Percentiles rank a stretch among this genome's conserved stretches.
These are phyloP conservation scores for Athelia sp. DNA, from an alignment of 1,284 basidiomycete genomes.

Conservation along the genomic window DNA sequence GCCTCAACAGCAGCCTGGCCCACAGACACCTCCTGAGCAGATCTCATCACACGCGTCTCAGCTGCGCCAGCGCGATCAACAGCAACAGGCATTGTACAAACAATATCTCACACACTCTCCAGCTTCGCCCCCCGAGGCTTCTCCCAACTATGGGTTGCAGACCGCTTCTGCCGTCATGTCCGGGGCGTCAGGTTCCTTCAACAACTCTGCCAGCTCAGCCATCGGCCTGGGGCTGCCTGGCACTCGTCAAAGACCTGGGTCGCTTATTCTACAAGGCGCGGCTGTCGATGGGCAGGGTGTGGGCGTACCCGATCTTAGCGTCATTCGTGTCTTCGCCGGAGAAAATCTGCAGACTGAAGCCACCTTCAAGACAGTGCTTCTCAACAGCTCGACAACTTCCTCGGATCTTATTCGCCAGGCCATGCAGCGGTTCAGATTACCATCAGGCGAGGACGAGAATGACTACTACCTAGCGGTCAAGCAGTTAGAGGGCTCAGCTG, in stretches of 20 bases:
- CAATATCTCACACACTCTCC: slow-evolving; percentile 84
- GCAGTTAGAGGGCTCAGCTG: slow-evolving; percentile 82
- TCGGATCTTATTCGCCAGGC: slow-evolving; percentile 86
- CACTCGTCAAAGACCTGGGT: slow-evolving; percentile 61
- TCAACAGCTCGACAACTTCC: slow-evolving; percentile 83
- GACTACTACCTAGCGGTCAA: slow-evolving; percentile 93
- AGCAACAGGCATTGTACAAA: slow-evolving; percentile 85
- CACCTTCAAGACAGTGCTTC: slow-evolving; percentile 95
- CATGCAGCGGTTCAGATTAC: slow-evolving; percentile 87
- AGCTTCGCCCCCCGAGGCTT: slow-evolving; percentile 66
- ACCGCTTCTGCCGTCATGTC: slow-evolving; percentile 57
- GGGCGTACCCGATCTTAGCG: slow-evolving; percentile 82
- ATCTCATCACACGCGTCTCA: slow-evolving; percentile 47
- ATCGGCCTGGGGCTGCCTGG: slow-evolving; percentile 47
- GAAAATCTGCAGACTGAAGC: slow-evolving; percentile 85
- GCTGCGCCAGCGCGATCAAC: slow-evolving; percentile 82
- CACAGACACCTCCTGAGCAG: slow-evolving; percentile 23
- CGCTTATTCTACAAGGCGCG: slow-evolving; percentile 61
- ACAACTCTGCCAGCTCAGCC: slow-evolving; percentile 23
- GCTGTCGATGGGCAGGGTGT: slow-evolving; percentile 54
- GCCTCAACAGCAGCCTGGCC: slow-evolving; percentile 35
- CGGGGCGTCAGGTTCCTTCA: slow-evolving; percentile 33
- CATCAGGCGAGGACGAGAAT: slow-evolving; percentile 52
- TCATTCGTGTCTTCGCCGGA: slow-evolving; percentile 93
- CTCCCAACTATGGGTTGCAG: slow-evolving; percentile 51